These are phyloP conservation scores for Suillus subalutaceus DNA, from an alignment of 768 basidiomycete species.

Conservation along the genomic window DNA sequence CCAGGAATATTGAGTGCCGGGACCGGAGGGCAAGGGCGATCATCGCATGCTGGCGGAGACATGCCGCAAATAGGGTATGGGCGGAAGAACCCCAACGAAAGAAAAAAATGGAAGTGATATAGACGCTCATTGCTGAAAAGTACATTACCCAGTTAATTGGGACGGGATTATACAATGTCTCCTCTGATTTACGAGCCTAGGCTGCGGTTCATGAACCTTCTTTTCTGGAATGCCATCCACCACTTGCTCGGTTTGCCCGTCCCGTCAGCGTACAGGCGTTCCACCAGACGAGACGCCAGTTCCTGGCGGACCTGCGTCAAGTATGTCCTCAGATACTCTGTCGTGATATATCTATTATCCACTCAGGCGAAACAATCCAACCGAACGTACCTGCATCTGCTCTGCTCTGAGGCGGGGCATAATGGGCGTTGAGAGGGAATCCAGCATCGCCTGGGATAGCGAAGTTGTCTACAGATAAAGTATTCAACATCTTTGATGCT, in stretches of 20 bases:
- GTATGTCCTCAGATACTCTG: slow-evolving; percentile 90
- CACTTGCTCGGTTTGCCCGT: slow-evolving; percentile 97
- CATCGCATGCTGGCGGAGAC: slow-evolving; percentile 49
- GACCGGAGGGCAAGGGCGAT: slow-evolving; percentile 71
- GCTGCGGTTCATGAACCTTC: slow-evolving; percentile 94
- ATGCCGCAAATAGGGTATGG: slow-evolving; percentile 90
- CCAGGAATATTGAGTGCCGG: slow-evolving; percentile 76
- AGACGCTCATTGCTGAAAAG: slow-evolving; percentile 21
- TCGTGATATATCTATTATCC: slow-evolving; percentile 15
- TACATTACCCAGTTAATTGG: slow-evolving; percentile 25
- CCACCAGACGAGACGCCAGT: slow-evolving; percentile 81
- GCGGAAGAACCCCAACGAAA: slow-evolving; percentile 87
- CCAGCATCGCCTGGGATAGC: slow-evolving; percentile 94
- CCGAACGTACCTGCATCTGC: slow-evolving; percentile 73
- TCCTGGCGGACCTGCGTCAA: slow-evolving; percentile 94
- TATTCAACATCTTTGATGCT: slow-evolving; percentile 86
- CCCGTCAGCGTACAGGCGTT: slow-evolving; percentile 90
- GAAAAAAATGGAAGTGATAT: slow-evolving; percentile 47
- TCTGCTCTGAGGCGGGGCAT: slow-evolving; percentile 75
- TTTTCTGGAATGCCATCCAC: slow-evolving; percentile 99
- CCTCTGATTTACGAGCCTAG: slow-evolving; percentile 55
- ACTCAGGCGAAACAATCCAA: not conserved
- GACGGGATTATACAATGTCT: slow-evolving; percentile 10
- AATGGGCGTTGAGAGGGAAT: slow-evolving; percentile 92
- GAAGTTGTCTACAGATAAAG: slow-evolving; percentile 91